Percentiles rank a stretch among this genome's conserved stretches.
Conservation (phyloP, 1,139 yeast genomes). For the Neolecta irregularis region DNA sequence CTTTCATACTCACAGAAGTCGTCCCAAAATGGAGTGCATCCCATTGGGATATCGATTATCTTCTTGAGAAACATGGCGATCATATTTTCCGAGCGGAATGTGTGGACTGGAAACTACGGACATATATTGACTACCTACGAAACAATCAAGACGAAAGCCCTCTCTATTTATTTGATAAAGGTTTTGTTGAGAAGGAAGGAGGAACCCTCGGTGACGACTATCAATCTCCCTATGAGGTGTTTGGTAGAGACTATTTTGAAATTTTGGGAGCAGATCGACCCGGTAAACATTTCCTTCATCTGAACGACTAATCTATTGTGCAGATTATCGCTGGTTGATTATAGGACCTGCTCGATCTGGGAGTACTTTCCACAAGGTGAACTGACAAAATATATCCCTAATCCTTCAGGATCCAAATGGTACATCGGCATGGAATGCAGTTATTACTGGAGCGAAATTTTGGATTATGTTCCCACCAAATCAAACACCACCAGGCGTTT, state of each 20-base stretch:
- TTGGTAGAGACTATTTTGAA: constrained; percentile 26
- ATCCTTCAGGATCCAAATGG: constrained; percentile 84
- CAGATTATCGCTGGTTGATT: constrained; percentile 83
- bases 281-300: no score
- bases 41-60: constrained; percentile 39
- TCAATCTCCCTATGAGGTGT: constrained; percentile 37
- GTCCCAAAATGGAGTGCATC: constrained; percentile 41
- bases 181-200: constrained; percentile 38
- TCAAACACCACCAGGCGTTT: constrained; percentile 70
- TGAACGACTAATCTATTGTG: no score
- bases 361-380: constrained; percentile 77
- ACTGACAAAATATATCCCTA: neutral
- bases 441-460: constrained; percentile 55
- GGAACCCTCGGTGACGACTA: constrained; percentile 37
- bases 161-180: constrained; percentile 55
- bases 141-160: constrained; percentile 67
- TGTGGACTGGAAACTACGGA: constrained; percentile 56
- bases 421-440: constrained; percentile 83
- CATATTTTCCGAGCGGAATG: constrained; percentile 68
- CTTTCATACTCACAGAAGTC: constrained; percentile 43
- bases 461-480: constrained; percentile 84
- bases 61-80: constrained; percentile 40
- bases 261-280: constrained; percentile 44
- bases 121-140: constrained; percentile 46
- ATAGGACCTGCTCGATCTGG: constrained; percentile 72